Evolutionary conservation across 129 eudicot genomes (phyloP), one percentile per base, ranked within the genome.

Genomic region (sunflower (Helianthus annuus)): DNA sequence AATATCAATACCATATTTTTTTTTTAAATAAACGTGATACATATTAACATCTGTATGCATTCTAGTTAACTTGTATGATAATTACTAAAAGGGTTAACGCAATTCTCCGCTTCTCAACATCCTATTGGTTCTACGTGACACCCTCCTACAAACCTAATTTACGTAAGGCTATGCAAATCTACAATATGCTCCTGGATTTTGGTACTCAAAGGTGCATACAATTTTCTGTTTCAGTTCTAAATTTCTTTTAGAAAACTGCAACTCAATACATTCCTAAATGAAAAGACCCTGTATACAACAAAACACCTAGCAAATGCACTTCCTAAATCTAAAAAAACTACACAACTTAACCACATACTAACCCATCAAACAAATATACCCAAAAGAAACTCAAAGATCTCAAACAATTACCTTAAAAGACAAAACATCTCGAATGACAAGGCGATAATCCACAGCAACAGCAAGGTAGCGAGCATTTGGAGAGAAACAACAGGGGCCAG

Each of bases 391-490:
- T 11, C 29, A 2, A 29, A 14, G 29, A 53, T 2, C 16, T 34
- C 46, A 70, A 62, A 60, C 54, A 72, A 42, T 70, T 70, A 95
- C 99, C 99, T 95, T 90, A 48, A 90, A 83, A 1, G 97, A 84
- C 66, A 83, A 66, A 48, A 91, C 96, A 75, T 95, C 99, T 29
- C 99, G 99, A 76, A 95, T 83, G 38, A 95, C 99, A 62, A 95
- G 91, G 27, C 99, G 96, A 57, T 95, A 95, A 83, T 90, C 99
- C 7, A 84, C 96, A 4, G 99, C 96, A 32, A 91, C 97, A 5
- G 99, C 99, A 34, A 95, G 54, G 75, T 80, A 95, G 5, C 94
- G 85, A 44, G 96, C 83, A 78, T 95, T 86, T 2, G 97, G 99
- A 48, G 99, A 95, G 81, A 95, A 95, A 71, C 85, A 82, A 77